Conservation (phyloP, 495 filamentous ascomycete genomes). For the Clavariopsis aquatica region DNA sequence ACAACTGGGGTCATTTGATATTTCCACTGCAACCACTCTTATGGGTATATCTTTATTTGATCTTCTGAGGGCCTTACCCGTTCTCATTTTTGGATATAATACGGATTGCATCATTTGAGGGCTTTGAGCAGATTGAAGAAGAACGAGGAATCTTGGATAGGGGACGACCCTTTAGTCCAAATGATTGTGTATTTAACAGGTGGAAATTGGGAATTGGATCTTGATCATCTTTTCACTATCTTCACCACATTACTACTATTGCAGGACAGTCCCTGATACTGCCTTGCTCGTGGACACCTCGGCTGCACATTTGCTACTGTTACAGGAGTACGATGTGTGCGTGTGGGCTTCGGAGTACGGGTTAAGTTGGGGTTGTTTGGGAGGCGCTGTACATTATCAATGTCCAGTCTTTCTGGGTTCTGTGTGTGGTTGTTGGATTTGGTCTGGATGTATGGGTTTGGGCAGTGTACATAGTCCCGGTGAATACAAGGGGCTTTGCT, state of each 20-base stretch:
- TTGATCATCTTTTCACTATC: background rate
- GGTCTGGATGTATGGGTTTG: background rate
- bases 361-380: too few relatives aligned
- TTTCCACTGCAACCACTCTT: background rate
- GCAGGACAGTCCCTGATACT: background rate
- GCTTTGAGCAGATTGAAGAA: background rate
- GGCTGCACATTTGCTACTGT: background rate
- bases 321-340: background rate
- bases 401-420: too few relatives aligned
- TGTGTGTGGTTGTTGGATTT: background rate
- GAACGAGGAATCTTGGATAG: background rate
- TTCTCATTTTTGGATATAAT: constrained; percentile 1
- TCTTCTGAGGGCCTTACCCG: background rate
- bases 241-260: background rate
- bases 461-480: background rate
- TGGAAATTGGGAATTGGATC: background rate
- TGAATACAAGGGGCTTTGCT: background rate
- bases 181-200: constrained; percentile 30
- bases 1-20: background rate
- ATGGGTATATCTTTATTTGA: constrained; percentile 5
- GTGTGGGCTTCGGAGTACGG: too few relatives aligned
- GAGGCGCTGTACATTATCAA: too few relatives aligned
- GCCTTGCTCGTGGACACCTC: background rate
- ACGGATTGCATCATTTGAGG: constrained; percentile 2
- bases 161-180: background rate